Base-by-base conservation (phyloP, 306 rosid species). In the Canavalia ensiformis region DNA sequence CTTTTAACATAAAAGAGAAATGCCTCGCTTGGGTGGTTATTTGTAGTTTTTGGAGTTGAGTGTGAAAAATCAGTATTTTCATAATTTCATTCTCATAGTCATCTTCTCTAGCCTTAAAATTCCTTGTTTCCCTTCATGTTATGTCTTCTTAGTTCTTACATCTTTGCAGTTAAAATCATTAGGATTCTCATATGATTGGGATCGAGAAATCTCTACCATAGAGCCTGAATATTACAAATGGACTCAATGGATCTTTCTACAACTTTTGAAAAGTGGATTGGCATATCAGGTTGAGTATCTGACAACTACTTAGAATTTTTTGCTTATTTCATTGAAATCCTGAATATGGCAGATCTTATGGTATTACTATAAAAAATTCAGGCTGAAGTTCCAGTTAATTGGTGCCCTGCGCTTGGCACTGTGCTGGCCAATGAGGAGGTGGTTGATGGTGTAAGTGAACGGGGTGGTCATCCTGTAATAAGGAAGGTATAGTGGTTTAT, bases 361-460 rank as follows among this genome's bases (percentile, higher is more conserved):
- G 55, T 52, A 29, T 75, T 77, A 58, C 9, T 84, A 45, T 78
- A 52, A 54, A 76, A 72, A 47, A 10, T 77, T 84, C 87, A 95
- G 99, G 99, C 98, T 68, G 98, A 95, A 90, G 99, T 95, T 84
- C 97, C 99, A 0, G 99, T 95, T 66, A 95, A 95, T 82, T 95
- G 99, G 99, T 95, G 99, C 86, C 97, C 99, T 72, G 97, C 94
- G 29, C 95, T 95, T 87, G 99, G 99, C 81, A 95, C 99, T 33
- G 99, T 95, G 73, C 88, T 95, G 91, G 99, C 99, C 79, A 95
- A 95, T 63, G 99, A 95, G 88, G 99, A 95, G 92, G 99, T 95
- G 86, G 75, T 91, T 69, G 99, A 93, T 85, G 99, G 98, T 84
- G 88, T 95, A 76, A 93, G 99, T 41, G 99, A 95, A 84, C 92